Percentiles rank a stretch among this genome's conserved stretches.
These are phyloP conservation scores for Venturia aucupariae DNA, from an alignment of 2,329 filamentous ascomycete genomes.

Conservation along the genomic window DNA sequence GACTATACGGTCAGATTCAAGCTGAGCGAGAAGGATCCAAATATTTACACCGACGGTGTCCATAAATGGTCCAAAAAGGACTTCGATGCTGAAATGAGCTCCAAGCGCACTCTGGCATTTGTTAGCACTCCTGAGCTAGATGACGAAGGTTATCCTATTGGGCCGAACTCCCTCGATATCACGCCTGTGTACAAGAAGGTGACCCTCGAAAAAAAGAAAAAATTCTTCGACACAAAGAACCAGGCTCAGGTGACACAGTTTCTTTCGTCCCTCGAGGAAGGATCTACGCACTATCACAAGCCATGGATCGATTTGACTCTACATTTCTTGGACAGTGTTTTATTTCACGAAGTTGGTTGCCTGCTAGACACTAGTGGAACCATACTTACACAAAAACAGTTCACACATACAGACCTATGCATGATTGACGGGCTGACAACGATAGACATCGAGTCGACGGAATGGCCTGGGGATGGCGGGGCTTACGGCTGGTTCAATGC, in stretches of 20 bases:
- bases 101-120: not conserved
- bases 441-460: not conserved
- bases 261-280: not conserved
- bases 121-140: not conserved
- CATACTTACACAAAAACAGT: not conserved
- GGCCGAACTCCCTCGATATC: not conserved
- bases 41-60: not conserved
- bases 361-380: not conserved
- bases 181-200: not conserved
- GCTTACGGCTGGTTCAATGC: not conserved
- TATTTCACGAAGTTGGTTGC: not conserved
- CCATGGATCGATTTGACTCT: not conserved
- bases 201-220: too few relatives aligned
- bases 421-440: not conserved
- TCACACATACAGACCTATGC: not conserved
- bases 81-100: not conserved
- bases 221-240: not conserved
- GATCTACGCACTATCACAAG: not conserved
- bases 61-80: not conserved
- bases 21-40: not conserved
- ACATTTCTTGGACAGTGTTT: not conserved
- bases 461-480: not conserved
- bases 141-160: not conserved
- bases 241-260: not conserved
- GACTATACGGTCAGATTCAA: not conserved